Percentiles rank a stretch among this genome's conserved stretches.
Conservation (phyloP, 345 rosid genomes). For the Populus davidiana region DNA sequence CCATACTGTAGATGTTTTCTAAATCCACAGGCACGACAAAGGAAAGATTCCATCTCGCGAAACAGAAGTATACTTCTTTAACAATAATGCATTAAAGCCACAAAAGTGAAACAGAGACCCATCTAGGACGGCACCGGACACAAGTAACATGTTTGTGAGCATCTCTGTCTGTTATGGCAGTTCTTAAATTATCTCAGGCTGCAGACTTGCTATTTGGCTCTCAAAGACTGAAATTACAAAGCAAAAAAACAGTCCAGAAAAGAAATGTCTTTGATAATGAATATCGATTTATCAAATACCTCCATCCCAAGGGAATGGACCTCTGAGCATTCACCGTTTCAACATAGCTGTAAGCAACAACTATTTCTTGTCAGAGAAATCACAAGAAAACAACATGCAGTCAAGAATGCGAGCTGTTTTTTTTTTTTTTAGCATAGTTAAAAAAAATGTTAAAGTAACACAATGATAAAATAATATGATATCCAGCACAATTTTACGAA, state of each 20-base stretch:
- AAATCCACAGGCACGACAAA: background rate
- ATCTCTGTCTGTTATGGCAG: background rate
- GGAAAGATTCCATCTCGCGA: background rate
- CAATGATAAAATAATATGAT: no score
- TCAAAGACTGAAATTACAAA: background rate
- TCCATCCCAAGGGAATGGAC: background rate
- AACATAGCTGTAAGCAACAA: background rate
- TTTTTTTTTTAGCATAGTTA: no score
- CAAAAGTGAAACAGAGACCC: background rate
- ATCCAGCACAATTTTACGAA: no score
- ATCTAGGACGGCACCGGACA: background rate
- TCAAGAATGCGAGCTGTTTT: background rate
- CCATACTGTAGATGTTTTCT: background rate
- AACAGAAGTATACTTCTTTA: background rate
- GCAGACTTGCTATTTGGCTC: background rate
- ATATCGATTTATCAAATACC: background rate
- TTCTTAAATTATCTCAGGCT: background rate
- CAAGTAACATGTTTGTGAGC: background rate
- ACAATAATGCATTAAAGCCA: background rate
- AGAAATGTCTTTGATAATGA: background rate
- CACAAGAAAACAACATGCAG: background rate
- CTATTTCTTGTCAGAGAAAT: background rate
- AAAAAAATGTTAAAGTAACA: no score
- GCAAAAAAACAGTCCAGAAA: background rate
- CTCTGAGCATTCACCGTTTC: background rate